Evolutionary conservation across 257 asterid species (phyloP), one percentile per base, ranked within the genome.

Genomic region (Galeopsis tetrahit): DNA sequence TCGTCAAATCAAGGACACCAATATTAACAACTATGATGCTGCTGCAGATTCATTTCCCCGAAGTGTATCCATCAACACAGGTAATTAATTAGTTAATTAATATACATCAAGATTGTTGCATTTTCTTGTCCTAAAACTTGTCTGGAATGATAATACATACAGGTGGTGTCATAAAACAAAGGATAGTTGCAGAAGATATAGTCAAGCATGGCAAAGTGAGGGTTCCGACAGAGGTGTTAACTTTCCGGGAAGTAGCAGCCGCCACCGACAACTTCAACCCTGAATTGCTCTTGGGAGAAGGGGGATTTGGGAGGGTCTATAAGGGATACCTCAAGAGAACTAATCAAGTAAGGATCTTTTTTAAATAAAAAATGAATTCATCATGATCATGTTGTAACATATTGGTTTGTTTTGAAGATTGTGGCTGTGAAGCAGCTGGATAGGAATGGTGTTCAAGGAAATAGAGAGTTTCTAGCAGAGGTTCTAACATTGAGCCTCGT

Each of bases 291-390:
- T 80, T 93, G 2, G 98, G 98, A 1, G 97, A 93, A 83, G 98
- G 98, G 60, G 96, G 96, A 63, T 93, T 93, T 10, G 98, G 97
- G 56, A 83, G 97, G 74, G 98, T 93, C 52, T 93, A 93, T 60
- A 89, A 73, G 74, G 98, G 98, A 61, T 75, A 79, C 76, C 86
- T 93, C 68, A 85, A 83, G 85, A 88, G 83, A 77, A 84, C 95
- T 1, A 77, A 91, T 66, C 89, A 93, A 80, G 98, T 91, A 21
- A 21, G n/a, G n/a, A n/a, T n/a, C 28, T 21, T 21, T 21, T 21
- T 21, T 21, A 21, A 21, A 1, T 0, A 21, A 21, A 21, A 21
- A 21, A 21, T 21, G 28, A 21, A 21, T 21, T 21, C 1, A 21
- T 21, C 1, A 21, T 21, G 28, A 21, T 21, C 21, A 66, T 33